A percentile compares a stretch with the other conserved stretches of the same genome.
phyloP scores from a whole-genome alignment of 805 yeast genomes.

The Monosporozyma solicola region DNA sequence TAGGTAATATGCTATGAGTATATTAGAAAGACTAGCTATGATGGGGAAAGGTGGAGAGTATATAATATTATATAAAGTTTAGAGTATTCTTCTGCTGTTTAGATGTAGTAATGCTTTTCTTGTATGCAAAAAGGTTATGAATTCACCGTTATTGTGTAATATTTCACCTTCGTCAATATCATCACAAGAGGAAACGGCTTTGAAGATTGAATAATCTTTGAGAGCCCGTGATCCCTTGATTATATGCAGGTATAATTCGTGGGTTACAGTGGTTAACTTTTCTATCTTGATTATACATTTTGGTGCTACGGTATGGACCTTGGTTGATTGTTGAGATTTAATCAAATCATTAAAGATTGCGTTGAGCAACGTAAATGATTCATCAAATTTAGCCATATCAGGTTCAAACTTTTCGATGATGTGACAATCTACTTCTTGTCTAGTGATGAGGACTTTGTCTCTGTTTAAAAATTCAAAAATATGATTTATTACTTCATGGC shows the following conservation, averaged over 20 bases:
- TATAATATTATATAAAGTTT: not conserved
- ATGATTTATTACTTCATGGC: not conserved
- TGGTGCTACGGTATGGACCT: not conserved
- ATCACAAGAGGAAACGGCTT: not conserved
- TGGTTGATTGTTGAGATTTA: not conserved
- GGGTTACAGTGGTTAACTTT: constrained; percentile 4
- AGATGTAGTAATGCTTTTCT: constrained; percentile 10
- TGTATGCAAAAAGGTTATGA: not conserved
- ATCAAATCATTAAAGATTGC: not conserved
- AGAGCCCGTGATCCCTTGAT: constrained; percentile 12
- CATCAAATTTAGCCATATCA: not conserved
- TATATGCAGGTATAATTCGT: constrained; percentile 11
- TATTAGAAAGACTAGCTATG: not conserved
- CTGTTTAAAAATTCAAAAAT: constrained; percentile 1
- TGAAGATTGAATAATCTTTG: constrained; percentile 7
- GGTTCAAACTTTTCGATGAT: not conserved
- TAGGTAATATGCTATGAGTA: not conserved
- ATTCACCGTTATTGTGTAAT: not conserved
- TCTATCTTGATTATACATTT: constrained; percentile 3
- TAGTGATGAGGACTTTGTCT: not conserved
- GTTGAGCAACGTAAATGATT: not conserved
- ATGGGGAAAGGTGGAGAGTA: not conserved
- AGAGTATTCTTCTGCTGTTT: constrained; percentile 16
- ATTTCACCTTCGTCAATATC: not conserved
- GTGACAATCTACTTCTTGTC: not conserved